Evolutionary conservation across 768 basidiomycete genomes (phyloP).

Genomic region (Phlebiopsis gigantea): DNA sequence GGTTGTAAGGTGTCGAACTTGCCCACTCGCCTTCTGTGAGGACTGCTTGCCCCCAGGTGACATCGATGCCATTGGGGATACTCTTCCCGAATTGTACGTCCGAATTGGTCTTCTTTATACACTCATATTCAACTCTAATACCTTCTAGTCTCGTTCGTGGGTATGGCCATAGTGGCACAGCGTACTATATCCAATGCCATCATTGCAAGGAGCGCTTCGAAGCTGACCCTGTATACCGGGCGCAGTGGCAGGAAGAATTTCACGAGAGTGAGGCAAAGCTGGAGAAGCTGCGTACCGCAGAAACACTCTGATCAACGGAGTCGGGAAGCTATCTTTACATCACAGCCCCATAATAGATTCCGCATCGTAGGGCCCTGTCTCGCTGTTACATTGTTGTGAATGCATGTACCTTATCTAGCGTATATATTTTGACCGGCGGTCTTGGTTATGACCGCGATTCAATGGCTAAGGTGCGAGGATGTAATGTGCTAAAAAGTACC

Average conservation of each 20-base stretch:
- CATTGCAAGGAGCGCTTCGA: slow-evolving; percentile 38
- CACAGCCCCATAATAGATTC: neutral
- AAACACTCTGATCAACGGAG: neutral
- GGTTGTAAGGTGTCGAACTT: slow-evolving; percentile 47
- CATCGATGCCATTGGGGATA: slow-evolving; percentile 47
- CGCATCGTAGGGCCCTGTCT: neutral
- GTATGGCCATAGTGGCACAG: slow-evolving; percentile 30
- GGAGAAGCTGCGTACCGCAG: neutral
- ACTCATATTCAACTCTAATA: neutral
- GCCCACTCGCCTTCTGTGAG: slow-evolving; percentile 55
- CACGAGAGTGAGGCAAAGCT: slow-evolving; percentile 31
- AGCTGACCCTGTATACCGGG: slow-evolving; percentile 31
- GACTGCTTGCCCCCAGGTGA: slow-evolving; percentile 52
- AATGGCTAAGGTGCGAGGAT: too few species aligned
- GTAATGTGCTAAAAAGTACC: too few species aligned
- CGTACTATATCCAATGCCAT: slow-evolving; percentile 48
- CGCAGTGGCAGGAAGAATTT: slow-evolving; percentile 42
- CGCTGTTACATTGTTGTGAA: neutral
- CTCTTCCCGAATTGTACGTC: slow-evolving; percentile 53
- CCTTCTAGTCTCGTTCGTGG: slow-evolving; percentile 34
- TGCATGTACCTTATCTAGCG: neutral
- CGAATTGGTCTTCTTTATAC: neutral
- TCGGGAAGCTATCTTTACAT: neutral
- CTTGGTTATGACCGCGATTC: neutral
- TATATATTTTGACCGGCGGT: neutral